These are phyloP conservation scores for Aspergillus nanangensis DNA, from an alignment of 495 filamentous ascomycete genomes.

Conservation along the genomic window DNA sequence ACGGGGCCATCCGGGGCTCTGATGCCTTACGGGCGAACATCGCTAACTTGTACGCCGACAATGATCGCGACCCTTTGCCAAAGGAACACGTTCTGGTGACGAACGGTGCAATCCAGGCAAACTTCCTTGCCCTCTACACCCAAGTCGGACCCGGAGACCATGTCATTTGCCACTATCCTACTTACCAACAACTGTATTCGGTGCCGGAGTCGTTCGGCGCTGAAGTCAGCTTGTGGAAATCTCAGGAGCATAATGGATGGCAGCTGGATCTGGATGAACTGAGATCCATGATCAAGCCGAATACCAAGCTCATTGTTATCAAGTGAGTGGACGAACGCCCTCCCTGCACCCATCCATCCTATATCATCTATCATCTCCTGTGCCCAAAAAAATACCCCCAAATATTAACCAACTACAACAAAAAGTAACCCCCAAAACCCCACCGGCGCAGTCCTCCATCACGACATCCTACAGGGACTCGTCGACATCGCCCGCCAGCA, in stretches of 20 bases:
- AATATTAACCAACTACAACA: background rate
- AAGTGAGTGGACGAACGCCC: conserved; percentile 35
- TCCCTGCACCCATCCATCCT: background rate
- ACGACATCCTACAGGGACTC: conserved; percentile 48
- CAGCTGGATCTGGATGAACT: conserved; percentile 59
- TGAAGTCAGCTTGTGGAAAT: conserved; percentile 70
- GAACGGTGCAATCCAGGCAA: conserved; percentile 72
- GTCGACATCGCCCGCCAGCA: conserved; percentile 53
- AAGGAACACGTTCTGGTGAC: conserved; percentile 63
- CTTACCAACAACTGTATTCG: conserved; percentile 78
- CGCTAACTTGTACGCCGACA: conserved; percentile 30
- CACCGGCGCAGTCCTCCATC: conserved; percentile 62
- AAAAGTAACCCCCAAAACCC: conserved; percentile 87
- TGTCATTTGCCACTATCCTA: conserved; percentile 77
- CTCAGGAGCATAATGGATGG: conserved; percentile 57
- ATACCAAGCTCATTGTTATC: conserved; percentile 63
- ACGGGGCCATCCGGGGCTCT: conserved; percentile 62
- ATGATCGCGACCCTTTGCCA: conserved; percentile 40
- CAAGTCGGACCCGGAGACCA: conserved; percentile 71
- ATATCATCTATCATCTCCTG: too few relatives aligned
- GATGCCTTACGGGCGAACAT: conserved; percentile 50
- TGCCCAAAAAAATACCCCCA: background rate
- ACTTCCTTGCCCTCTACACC: conserved; percentile 66
- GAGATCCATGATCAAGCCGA: conserved; percentile 54
- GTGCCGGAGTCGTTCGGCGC: conserved; percentile 69